Conservation (phyloP, 495 filamentous ascomycete genomes). For the Aspergillus saccharolyticus region DNA sequence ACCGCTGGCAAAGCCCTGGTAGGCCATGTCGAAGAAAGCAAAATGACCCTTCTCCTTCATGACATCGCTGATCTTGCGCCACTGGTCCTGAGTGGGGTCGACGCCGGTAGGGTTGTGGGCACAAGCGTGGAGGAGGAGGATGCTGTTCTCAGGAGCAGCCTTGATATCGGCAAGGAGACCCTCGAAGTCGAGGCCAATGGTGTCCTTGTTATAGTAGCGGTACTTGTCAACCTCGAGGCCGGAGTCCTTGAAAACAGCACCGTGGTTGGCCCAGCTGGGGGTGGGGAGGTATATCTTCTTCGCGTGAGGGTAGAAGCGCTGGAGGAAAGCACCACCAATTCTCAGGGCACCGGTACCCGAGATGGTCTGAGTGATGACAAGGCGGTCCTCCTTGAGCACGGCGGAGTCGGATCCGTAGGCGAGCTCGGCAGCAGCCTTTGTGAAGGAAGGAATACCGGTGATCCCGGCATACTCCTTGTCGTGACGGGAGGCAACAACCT, state of each 20-base stretch:
- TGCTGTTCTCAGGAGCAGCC: slow-evolving; percentile 75
- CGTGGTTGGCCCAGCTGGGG: slow-evolving; percentile 98
- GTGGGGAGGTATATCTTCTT: slow-evolving; percentile 96
- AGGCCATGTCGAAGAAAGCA: slow-evolving; percentile 99
- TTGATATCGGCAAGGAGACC: slow-evolving; percentile 90
- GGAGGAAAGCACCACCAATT: slow-evolving; percentile 88
- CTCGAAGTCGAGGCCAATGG: slow-evolving; percentile 95
- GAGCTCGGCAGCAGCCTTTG: slow-evolving; percentile 80
- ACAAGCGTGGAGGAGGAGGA: slow-evolving; percentile 92
- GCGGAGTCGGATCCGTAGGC: slow-evolving; percentile 81
- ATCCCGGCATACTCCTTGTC: slow-evolving; percentile 99
- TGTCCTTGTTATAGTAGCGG: slow-evolving; percentile 98
- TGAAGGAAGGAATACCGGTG: slow-evolving; percentile 90
- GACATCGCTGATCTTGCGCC: slow-evolving; percentile 84
- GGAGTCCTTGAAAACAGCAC: slow-evolving; percentile 90
- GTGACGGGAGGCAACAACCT: slow-evolving; percentile 65
- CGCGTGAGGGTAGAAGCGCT: slow-evolving; percentile 78
- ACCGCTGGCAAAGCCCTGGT: slow-evolving; percentile 95
- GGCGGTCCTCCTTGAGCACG: slow-evolving; percentile 67
- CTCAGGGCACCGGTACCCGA: slow-evolving; percentile 94
- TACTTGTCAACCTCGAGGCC: slow-evolving; percentile 88
- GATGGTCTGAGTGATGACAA: slow-evolving; percentile 96
- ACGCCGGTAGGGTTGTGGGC: slow-evolving; percentile 98
- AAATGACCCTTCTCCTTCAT: slow-evolving; percentile 88
- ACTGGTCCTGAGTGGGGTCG: slow-evolving; percentile 88